A percentile compares a stretch with the other conserved stretches of the same genome.
phyloP scores from a whole-genome alignment of 1,139 yeast species.

The Suhomyces bokatorum region DNA sequence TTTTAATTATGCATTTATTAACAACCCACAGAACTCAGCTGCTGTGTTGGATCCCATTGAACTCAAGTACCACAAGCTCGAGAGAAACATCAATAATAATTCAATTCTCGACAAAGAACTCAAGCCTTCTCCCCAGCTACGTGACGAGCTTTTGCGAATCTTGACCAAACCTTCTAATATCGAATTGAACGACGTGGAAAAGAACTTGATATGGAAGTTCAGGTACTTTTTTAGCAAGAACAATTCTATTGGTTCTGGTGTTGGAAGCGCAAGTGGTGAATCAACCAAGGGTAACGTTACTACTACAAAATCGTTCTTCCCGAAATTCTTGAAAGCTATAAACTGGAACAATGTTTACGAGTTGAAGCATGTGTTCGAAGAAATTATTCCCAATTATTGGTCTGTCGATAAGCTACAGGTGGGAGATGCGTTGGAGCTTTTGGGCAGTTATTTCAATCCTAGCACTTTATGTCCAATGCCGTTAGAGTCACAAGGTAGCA shows the following conservation, averaged over 20 bases:
- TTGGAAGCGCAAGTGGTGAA: constrained; percentile 4
- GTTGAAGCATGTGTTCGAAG: constrained; percentile 71
- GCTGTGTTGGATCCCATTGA: constrained; percentile 82
- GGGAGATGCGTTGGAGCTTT: constrained; percentile 87
- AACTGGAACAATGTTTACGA: constrained; percentile 87
- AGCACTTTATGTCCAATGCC: constrained; percentile 25
- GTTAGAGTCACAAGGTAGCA: background rate
- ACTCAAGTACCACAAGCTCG: constrained; percentile 77
- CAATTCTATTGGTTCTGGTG: constrained; percentile 22
- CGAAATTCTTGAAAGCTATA: constrained; percentile 83
- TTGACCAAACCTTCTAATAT: constrained; percentile 81
- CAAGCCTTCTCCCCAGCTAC: constrained; percentile 82
- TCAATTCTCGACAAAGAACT: constrained; percentile 78
- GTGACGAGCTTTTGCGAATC: constrained; percentile 71
- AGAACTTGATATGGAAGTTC: constrained; percentile 88
- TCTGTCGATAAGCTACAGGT: constrained; percentile 73
- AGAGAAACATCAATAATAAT: constrained; percentile 73
- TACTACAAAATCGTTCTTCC: constrained; percentile 58
- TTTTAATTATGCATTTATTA: constrained; percentile 22
- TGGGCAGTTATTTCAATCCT: constrained; percentile 69
- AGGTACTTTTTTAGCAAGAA: constrained; percentile 81
- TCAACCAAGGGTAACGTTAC: constrained; percentile 11
- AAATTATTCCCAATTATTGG: constrained; percentile 48
- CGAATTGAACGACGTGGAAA: constrained; percentile 78
- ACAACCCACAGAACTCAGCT: constrained; percentile 8